Base-by-base conservation (phyloP, 2,329 filamentous ascomycete species). In the Alternaria incomplexa region DNA sequence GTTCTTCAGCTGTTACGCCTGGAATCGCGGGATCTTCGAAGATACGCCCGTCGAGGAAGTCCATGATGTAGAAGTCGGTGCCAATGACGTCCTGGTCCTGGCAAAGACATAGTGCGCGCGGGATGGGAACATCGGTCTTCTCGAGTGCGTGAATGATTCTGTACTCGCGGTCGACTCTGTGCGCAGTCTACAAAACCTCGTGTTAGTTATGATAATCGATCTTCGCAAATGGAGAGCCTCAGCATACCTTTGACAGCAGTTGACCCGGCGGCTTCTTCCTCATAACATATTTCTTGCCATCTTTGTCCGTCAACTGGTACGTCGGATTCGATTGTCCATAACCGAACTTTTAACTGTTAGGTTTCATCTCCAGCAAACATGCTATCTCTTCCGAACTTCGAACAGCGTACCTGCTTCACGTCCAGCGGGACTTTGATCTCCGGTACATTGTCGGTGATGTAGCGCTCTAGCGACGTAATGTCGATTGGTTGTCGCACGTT, bases 301-400 rank as follows among this genome's bases (percentile, higher is more conserved):
- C 85, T 68, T 88, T 85, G 56, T 89, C 89, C 15, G 90, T 97
- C 75, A 98, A 86, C 75, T 95, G 93, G 83, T 98, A 99, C 3
- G 96, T 99, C 47, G 96, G 96, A 79, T 98, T 99, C 62, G 93
- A 97, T 83, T 98, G 96, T 63, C 96, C 96, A 79, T 96, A 98
- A 73, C 94, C 93, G 79, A 98, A 99, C 92, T 98, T 75, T 32
- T 20, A 25, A 45, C 45, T 47, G 59, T 62, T 45, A 62, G 51
- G 58, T 25, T 53, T 59, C 30, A 15, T 47, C 53, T 47, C 32
- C n/a, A n/a, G 20, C 13, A 10, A 13, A 30, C 44, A 23, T 44
- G 5, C 11, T 7, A 61, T 23, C 28, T 48, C 25, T 30, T 44
- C 26, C 15, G 7, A 15, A 20, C 2, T 15, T 40, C 9, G n/a